Base-by-base conservation (phyloP, 2,329 filamentous ascomycete species). In the Penicillium janthinellum region DNA sequence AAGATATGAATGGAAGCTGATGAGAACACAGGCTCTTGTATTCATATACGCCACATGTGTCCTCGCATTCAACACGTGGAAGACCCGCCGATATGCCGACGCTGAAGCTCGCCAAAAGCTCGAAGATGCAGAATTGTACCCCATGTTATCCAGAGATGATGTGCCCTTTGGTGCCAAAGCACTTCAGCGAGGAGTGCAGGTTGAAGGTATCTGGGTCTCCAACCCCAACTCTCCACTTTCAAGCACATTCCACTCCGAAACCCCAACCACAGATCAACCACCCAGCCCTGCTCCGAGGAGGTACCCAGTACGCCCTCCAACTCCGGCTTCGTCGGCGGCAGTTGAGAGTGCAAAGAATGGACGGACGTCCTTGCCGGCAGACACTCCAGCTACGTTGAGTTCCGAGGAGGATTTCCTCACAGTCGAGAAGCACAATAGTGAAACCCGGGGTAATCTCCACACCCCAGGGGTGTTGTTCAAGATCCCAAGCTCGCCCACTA, bases 151-250 rank as follows among this genome's bases (percentile, higher is more conserved):
- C 31, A 77, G 75, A 63, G 75, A 85, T 53, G 88, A 91, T 10
- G 86, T 96, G 38, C 92, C 92, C 0, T 97, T 97, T 70, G 93
- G 94, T 20, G 86, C 95, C 55, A 87, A 90, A 67, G 93, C 93
- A 6, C 86, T 97, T 49, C 89, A 96, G 73, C 90, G 86, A 66
- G 92, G 92, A 5, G 82, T 96, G 45, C 86, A 94, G 71, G 86
- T 96, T 7, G 91, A 96, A 64, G 93, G 92, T 4, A 92, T 97
- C 53, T 92, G 90, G 88, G 86, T 90, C 52, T 88, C 86, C 25
- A 79, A 80, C 54, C 80, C 81, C 28, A 77, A 70, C 54, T 75
- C 73, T 56, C 75, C 73, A 12, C 56, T 58, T 4, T 68, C 65
- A 28, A 73, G 66, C 53, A 67, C 69, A 10, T 44, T 57, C 31